A percentile compares a stretch with the other conserved stretches of the same genome.
Conservation (phyloP, 1,284 basidiomycete genomes). For the Austropuccinia psidii region DNA sequence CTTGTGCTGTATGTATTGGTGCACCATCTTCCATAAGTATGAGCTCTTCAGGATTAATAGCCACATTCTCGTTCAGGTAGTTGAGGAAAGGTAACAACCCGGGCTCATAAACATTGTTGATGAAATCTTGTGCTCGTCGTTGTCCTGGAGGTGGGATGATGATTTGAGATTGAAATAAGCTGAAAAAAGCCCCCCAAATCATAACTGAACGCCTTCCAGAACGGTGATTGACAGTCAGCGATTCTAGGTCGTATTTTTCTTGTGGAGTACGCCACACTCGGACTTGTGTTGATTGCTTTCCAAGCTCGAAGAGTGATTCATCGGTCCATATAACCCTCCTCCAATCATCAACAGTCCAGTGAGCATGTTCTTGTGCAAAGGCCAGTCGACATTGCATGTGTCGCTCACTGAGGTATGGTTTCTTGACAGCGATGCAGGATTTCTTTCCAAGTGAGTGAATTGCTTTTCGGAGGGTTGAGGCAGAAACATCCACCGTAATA, state of each 20-base stretch:
- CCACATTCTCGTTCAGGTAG: no score
- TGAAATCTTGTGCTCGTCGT: neutral
- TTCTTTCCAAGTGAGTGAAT: no score
- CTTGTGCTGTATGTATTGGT: no score
- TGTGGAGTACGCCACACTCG: neutral
- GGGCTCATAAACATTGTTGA: neutral
- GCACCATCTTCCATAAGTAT: no score
- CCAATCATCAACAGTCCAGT: conserved; percentile 9
- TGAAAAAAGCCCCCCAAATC: no score
- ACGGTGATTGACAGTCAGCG: neutral
- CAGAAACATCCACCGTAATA: no score
- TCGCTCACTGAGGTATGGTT: neutral
- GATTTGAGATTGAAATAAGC: neutral
- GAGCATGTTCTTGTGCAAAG: neutral
- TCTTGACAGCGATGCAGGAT: neutral
- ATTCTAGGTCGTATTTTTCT: neutral
- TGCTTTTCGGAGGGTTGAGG: no score
- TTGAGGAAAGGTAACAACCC: neutral
- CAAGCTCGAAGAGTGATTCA: conserved; percentile 15
- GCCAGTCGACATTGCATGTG: neutral
- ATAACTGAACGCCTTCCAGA: neutral
- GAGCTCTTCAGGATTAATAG: no score
- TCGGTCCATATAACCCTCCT: neutral
- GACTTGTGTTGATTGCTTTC: neutral
- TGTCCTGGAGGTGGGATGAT: neutral